These are phyloP conservation scores for Gentiana macrophylla DNA, from an alignment of 257 asterid species.

Conservation along the genomic window DNA sequence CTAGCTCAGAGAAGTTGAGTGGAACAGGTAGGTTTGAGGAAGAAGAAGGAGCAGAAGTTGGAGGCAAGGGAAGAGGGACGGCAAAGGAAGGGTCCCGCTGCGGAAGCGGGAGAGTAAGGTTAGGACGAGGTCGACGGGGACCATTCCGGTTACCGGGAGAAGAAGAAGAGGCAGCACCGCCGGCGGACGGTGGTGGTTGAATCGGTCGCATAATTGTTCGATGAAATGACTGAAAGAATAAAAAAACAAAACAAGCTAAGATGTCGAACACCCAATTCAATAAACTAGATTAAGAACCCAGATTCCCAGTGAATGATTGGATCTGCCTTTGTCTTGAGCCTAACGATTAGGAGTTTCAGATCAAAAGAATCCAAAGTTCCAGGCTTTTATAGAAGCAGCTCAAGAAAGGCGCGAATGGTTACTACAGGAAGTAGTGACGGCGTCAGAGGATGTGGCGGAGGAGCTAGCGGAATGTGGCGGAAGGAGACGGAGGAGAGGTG, in stretches of 20 bases:
- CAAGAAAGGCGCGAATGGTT: background rate
- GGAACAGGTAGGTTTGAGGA: conserved; percentile 19
- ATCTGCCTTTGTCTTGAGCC: background rate
- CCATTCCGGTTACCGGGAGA: conserved; percentile 16
- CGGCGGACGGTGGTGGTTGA: conserved; percentile 36
- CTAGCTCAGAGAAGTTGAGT: conserved; percentile 54
- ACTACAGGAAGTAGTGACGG: background rate
- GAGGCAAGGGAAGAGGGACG: conserved; percentile 48
- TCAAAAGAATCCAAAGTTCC: background rate
- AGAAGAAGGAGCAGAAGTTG: conserved; percentile 17
- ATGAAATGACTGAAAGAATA: background rate
- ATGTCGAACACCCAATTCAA: background rate
- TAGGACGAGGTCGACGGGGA: conserved; percentile 26
- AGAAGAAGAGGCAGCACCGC: conserved; percentile 14
- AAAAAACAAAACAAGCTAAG: background rate
- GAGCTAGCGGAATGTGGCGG: background rate
- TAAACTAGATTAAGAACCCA: too few species aligned
- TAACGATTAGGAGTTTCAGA: background rate
- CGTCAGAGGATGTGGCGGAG: background rate
- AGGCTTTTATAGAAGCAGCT: background rate
- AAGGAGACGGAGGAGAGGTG: background rate
- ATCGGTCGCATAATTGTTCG: conserved; percentile 43
- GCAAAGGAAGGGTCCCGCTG: conserved; percentile 60
- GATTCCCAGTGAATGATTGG: too few species aligned
- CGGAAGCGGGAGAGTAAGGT: conserved; percentile 74